Evolutionary conservation across 2,329 filamentous ascomycete species (phyloP).

Genomic region (Penicillium sp.): DNA sequence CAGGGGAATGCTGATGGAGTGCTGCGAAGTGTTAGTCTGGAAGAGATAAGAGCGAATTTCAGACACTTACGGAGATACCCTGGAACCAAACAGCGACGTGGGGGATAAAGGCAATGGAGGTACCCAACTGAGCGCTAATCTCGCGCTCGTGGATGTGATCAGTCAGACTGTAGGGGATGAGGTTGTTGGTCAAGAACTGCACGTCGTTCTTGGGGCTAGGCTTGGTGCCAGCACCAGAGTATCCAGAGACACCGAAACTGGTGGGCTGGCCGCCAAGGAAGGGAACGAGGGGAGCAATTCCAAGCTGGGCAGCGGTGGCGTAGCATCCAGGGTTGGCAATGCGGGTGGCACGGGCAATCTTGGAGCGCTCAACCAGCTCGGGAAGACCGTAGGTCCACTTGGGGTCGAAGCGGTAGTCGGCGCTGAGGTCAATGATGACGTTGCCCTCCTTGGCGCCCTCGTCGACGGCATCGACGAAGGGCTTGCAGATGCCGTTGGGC

Average conservation of each 20-base stretch:
- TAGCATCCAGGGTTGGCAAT: conserved; percentile 96
- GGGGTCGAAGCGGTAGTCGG: conserved; percentile 88
- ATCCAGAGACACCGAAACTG: conserved; percentile 89
- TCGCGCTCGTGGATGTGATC: conserved; percentile 95
- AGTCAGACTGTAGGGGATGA: conserved; percentile 88
- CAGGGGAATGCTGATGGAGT: conserved; percentile 87
- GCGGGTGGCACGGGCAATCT: conserved; percentile 75
- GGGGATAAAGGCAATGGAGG: conserved; percentile 79
- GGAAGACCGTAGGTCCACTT: conserved; percentile 89
- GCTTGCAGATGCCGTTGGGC: conserved; percentile 91
- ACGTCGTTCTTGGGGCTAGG: conserved; percentile 93
- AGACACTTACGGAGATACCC: conserved; percentile 69
- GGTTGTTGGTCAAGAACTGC: conserved; percentile 76
- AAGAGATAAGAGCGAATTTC: not conserved
- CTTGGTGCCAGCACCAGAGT: conserved; percentile 94
- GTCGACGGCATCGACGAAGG: conserved; percentile 86
- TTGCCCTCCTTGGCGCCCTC: conserved; percentile 67
- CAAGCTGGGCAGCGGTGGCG: conserved; percentile 87
- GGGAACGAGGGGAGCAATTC: conserved; percentile 78
- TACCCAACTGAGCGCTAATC: conserved; percentile 76
- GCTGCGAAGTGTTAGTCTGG: conserved; percentile 47
- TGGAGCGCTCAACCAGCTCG: conserved; percentile 75
- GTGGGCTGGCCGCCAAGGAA: conserved; percentile 78
- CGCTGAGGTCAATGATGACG: conserved; percentile 90
- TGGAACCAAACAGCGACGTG: conserved; percentile 98